Conservation (phyloP, 305 asterid genomes). For the Euphrasia arctica region DNA sequence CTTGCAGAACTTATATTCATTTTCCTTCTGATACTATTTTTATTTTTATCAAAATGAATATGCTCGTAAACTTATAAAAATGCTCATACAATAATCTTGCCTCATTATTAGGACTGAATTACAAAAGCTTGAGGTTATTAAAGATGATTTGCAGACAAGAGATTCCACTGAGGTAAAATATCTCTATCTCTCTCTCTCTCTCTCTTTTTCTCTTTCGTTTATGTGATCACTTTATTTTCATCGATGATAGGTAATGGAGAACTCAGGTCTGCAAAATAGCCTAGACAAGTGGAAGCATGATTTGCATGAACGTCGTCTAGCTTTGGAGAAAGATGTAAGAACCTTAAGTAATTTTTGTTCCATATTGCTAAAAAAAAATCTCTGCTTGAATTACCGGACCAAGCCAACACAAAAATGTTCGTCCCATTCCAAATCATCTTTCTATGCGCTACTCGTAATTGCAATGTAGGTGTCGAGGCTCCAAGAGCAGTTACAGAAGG, state of each 20-base stretch:
- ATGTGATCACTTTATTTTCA: constrained; percentile 22
- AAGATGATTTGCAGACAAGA: constrained; percentile 59
- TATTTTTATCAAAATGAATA: too few relatives aligned
- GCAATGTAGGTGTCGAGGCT: constrained; percentile 68
- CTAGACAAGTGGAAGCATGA: constrained; percentile 64
- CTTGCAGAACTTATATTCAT: too few relatives aligned
- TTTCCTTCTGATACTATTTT: too few relatives aligned
- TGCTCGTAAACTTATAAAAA: too few relatives aligned
- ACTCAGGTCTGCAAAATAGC: constrained; percentile 53
- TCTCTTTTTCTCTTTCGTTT: constrained; percentile 17
- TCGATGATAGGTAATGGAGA: constrained; percentile 48
- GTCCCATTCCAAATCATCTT: too few relatives aligned
- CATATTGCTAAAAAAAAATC: too few relatives aligned
- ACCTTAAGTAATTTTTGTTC: constrained; percentile 3
- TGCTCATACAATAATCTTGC: constrained; percentile 22
- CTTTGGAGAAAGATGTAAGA: constrained; percentile 88
- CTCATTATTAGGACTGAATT: constrained; percentile 57
- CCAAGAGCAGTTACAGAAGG: constrained; percentile 69
- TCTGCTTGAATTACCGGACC: not conserved
- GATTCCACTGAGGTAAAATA: constrained; percentile 61
- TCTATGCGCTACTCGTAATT: not conserved
- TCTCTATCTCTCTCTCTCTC: constrained; percentile 4
- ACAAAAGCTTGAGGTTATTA: constrained; percentile 58
- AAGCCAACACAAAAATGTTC: not conserved
- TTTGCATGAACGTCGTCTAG: constrained; percentile 62